These are phyloP conservation scores for Geosmithia putterillii DNA, from an alignment of 2,329 filamentous ascomycete species.

Conservation along the genomic window DNA sequence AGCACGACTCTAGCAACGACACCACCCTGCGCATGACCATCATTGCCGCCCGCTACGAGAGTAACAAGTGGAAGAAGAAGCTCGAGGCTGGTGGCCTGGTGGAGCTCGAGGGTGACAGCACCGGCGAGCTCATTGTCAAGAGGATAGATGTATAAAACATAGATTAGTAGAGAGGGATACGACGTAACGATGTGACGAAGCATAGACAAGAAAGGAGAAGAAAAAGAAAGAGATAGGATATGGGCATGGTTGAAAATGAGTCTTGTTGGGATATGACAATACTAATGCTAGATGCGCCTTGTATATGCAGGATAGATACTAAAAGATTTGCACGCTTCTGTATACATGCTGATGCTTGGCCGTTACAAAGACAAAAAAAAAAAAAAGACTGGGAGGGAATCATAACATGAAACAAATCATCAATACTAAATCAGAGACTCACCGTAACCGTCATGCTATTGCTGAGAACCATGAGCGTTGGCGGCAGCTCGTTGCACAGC, in stretches of 20 bases:
- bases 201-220: background rate
- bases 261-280: background rate
- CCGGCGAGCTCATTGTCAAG: conserved; percentile 37
- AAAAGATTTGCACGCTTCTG: conserved; percentile 1
- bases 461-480: conserved; percentile 67
- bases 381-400: no score
- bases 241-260: background rate
- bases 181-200: background rate
- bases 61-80: conserved; percentile 65
- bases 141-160: conserved; percentile 11
- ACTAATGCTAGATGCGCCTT: background rate
- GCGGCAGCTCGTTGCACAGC: conserved; percentile 63
- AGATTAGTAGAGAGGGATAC: background rate
- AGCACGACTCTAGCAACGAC: conserved; percentile 44
- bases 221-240: background rate
- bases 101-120: conserved; percentile 30
- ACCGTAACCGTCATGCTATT: conserved; percentile 87
- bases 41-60: conserved; percentile 61
- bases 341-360: background rate
- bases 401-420: no score
- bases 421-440: conserved; percentile 35
- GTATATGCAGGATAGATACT: background rate
- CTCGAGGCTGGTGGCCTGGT: conserved; percentile 46
- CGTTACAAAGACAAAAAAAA: background rate
- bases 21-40: conserved; percentile 58